Base-by-base conservation (phyloP, 2,329 filamentous ascomycete genomes). In the Ophiostoma perfectum region DNA sequence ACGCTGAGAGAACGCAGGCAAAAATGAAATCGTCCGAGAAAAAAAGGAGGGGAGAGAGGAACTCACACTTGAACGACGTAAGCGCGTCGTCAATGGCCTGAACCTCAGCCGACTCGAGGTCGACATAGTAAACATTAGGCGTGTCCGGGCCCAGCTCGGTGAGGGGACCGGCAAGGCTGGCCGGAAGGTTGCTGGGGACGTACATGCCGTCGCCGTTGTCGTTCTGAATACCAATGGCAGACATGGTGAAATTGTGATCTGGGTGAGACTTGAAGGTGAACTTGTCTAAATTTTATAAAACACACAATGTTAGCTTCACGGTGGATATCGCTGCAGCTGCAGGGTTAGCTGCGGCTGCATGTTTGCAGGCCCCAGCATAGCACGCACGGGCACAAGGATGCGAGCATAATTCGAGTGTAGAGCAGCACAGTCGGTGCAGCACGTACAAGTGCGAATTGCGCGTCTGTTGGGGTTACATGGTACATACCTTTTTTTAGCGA, bases 41-140 rank as follows among this genome's bases (percentile, higher is more conserved):
- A 36, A 55, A 55, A 14, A 55, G 14, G 12, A 58, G 36, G 3
- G 38, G 18, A 44, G 8, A 63, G 3, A n/a, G 12, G 36, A 18
- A 52, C 65, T 73, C 55, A 73, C 75, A 67, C 49, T 77, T 75
- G 70, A 77, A 77, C 11, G 60, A 66, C 11, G 68, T 68, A 1
- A 78, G 72, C 45, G 73, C 74, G 6, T 70, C 67, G 41, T 77
- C 70, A 63, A 75, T 64, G 45, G 75, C 72, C 0, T 58, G 45
- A 36, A 73, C 45, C 42, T 75, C 73, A 0, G 44, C 11, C 6
- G 68, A 39, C 39, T 70, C 65, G n/a, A 76, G 69, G 9, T 49
- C 64, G 14, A 65, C 47, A 5, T 47, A 36, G 36, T 66, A 44
- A 14, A 75, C 42, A 7, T 63, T 63, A 63, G 52, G 36, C 18